These are phyloP conservation scores for Acidomyces sp. DNA, from an alignment of 495 filamentous ascomycete genomes.

Conservation along the genomic window DNA sequence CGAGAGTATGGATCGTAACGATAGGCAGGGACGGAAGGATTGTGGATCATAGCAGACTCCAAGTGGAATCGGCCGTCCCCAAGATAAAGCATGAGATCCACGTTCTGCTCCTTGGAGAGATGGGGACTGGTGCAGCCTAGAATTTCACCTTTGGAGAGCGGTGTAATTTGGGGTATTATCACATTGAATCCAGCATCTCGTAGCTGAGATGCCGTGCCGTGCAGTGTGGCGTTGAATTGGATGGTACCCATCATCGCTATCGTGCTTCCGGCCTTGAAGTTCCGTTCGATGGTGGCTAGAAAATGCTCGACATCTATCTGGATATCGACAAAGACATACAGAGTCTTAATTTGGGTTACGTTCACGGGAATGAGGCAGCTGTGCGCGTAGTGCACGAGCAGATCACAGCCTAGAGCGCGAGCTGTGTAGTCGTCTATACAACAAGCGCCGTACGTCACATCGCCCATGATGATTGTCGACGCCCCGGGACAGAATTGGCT, in stretches of 20 bases:
- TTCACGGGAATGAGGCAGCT: slow-evolving; percentile 92
- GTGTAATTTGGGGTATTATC: slow-evolving; percentile 82
- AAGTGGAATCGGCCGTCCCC: slow-evolving; percentile 96
- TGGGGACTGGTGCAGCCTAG: slow-evolving; percentile 86
- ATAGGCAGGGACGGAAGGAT: slow-evolving; percentile 78
- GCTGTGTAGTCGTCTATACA: slow-evolving; percentile 99
- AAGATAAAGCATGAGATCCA: slow-evolving; percentile 81
- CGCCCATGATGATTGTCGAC: slow-evolving; percentile 94
- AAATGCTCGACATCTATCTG: slow-evolving; percentile 84
- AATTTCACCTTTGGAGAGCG: slow-evolving; percentile 85
- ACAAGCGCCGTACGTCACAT: slow-evolving; percentile 97
- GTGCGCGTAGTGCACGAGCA: slow-evolving; percentile 95
- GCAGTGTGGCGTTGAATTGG: slow-evolving; percentile 94
- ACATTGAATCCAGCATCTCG: slow-evolving; percentile 72
- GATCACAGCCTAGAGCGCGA: slow-evolving; percentile 81
- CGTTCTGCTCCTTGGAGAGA: slow-evolving; percentile 39
- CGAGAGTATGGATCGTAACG: slow-evolving; percentile 94
- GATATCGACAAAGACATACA: slow-evolving; percentile 98
- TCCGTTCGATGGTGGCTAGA: slow-evolving; percentile 71
- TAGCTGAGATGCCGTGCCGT: slow-evolving; percentile 60
- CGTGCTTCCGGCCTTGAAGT: slow-evolving; percentile 70
- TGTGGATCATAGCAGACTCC: slow-evolving; percentile 97
- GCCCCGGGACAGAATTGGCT: slow-evolving; percentile 84
- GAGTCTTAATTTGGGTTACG: slow-evolving; percentile 83
- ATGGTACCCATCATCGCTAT: slow-evolving; percentile 94